These are phyloP conservation scores for Monosporozyma siamensis DNA, from an alignment of 805 yeast genomes.

Conservation along the genomic window DNA sequence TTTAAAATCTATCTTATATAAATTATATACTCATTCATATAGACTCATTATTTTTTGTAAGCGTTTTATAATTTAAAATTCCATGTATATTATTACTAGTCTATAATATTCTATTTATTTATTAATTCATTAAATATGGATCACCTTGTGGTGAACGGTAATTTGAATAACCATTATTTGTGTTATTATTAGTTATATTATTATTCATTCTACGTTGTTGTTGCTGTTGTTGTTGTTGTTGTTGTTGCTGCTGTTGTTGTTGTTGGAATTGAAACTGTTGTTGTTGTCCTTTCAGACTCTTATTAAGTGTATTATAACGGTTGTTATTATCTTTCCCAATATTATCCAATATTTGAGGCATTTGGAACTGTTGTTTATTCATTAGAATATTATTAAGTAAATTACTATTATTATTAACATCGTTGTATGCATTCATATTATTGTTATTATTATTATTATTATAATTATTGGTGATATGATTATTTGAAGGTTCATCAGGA, in stretches of 20 bases:
- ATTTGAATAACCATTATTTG: not conserved
- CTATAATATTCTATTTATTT: not conserved
- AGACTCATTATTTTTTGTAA: no score
- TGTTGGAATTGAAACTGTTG: constrained; percentile 7
- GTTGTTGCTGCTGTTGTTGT: constrained; percentile 8
- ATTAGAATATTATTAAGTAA: constrained; percentile 7
- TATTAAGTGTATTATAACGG: constrained; percentile 6
- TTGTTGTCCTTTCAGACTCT: constrained; percentile 10
- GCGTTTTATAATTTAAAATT: no score
- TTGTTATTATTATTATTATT: constrained; percentile 1
- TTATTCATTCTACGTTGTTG: constrained; percentile 1
- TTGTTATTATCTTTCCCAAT: not conserved
- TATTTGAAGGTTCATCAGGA: constrained; percentile 12
- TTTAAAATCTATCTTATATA: not conserved
- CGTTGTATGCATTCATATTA: no score
- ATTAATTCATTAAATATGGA: constrained; percentile 13
- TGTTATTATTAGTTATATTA: not conserved
- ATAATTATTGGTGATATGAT: constrained; percentile 2
- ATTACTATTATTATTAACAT: not conserved
- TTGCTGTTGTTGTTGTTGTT: constrained; percentile 7
- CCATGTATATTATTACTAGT: no score
- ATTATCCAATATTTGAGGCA: not conserved
- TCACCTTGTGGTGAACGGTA: constrained; percentile 12
- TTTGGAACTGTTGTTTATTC: constrained; percentile 7
- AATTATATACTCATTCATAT: no score